These are phyloP conservation scores for Ascochyta rabiei DNA, from an alignment of 2,329 filamentous ascomycete species.

Conservation along the genomic window DNA sequence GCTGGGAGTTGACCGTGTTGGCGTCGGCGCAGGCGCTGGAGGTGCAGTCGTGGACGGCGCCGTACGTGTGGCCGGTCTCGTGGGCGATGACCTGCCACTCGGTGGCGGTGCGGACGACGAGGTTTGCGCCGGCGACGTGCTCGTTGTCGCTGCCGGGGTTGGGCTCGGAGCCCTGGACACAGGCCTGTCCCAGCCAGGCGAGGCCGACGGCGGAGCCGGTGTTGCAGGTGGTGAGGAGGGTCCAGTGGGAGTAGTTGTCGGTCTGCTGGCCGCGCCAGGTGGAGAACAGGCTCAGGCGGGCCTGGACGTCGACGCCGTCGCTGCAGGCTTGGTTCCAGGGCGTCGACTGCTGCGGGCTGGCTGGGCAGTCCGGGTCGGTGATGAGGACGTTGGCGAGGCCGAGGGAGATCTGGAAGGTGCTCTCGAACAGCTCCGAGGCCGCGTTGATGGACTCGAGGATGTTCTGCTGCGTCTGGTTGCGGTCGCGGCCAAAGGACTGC, in stretches of 20 bases:
- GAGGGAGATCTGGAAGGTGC: conserved; percentile 91
- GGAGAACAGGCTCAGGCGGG: conserved; percentile 86
- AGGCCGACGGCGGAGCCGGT: conserved; percentile 86
- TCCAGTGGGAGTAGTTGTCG: conserved; percentile 93
- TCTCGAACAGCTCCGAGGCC: conserved; percentile 87
- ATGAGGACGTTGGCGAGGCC: conserved; percentile 87
- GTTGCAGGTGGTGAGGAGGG: conserved; percentile 79
- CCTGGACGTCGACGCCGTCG: conserved; percentile 66
- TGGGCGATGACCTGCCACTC: conserved; percentile 98
- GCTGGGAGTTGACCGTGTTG: conserved; percentile 63
- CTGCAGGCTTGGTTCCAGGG: conserved; percentile 86
- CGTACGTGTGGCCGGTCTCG: conserved; percentile 92
- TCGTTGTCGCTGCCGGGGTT: conserved; percentile 61
- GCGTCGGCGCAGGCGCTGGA: conserved; percentile 68
- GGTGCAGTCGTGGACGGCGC: conserved; percentile 92
- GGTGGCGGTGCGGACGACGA: conserved; percentile 80
- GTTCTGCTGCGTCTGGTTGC: conserved; percentile 70
- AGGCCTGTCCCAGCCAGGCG: conserved; percentile 91
- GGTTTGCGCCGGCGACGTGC: conserved; percentile 83
- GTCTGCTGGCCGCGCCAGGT: conserved; percentile 78
- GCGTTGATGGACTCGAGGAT: conserved; percentile 84
- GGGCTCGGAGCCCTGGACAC: conserved; percentile 63
- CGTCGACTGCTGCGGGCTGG: conserved; percentile 67
- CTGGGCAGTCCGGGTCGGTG: conserved; percentile 75
- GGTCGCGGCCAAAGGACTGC: conserved; percentile 73